Evolutionary conservation across 2,329 filamentous ascomycete species (phyloP).

Genomic region (Lachnellula hyalina): DNA sequence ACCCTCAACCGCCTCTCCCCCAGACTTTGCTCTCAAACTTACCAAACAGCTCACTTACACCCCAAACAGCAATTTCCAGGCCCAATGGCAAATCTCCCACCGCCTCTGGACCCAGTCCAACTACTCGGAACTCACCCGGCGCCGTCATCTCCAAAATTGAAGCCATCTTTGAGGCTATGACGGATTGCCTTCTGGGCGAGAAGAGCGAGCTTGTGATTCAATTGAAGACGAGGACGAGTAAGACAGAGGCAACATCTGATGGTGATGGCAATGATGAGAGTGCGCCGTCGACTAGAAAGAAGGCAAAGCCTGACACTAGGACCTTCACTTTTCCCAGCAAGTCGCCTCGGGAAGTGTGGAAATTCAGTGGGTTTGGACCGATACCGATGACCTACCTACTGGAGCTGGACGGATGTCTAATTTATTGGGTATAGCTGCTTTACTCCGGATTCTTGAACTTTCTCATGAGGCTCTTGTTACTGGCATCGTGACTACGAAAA

Average conservation of each 20-base stretch:
- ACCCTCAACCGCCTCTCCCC: neutral
- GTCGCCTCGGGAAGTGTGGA: conserved; percentile 42
- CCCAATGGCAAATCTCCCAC: neutral
- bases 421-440: conserved; percentile 39
- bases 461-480: conserved; percentile 54
- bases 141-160: conserved; percentile 49
- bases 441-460: conserved; percentile 54
- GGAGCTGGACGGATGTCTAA: conserved; percentile 1
- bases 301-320: conserved; percentile 3
- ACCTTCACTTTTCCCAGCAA: conserved; percentile 43
- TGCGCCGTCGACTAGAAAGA: neutral
- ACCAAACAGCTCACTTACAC: conserved; percentile 15
- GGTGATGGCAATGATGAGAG: neutral
- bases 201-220: conserved; percentile 43
- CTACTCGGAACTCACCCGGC: conserved; percentile 20
- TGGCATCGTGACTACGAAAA: conserved; percentile 54
- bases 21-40: conserved; percentile 18
- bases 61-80: neutral
- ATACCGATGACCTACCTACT: conserved; percentile 3
- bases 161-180: conserved; percentile 46
- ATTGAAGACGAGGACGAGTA: conserved; percentile 34
- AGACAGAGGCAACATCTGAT: neutral
- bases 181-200: conserved; percentile 43
- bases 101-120: neutral
- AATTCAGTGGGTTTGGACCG: conserved; percentile 42